Evolutionary conservation across 2,329 filamentous ascomycete genomes (phyloP), one percentile per base, ranked within the genome.

Genomic region (Rutstroemia sydowiana): DNA sequence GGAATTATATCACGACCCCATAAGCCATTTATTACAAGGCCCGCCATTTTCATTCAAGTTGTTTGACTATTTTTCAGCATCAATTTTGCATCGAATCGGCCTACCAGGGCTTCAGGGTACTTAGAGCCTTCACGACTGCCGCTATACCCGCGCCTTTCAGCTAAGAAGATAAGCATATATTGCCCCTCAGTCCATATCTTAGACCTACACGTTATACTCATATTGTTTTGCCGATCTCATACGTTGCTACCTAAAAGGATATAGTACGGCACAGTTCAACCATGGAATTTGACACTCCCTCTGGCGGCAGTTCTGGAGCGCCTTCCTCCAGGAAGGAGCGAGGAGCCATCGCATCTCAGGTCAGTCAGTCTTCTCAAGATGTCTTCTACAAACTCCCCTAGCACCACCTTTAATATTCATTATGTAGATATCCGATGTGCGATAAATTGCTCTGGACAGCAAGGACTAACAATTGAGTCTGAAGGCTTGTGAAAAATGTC

Each of bases 401-500:
- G 36, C 48, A 4, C 8, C 28, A 31, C 21, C 28, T 32, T 30
- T 45, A 34, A 10, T 34, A 36, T 28, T 30, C 51, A 34, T 34
- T 48, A 31, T 48, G 36, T 10, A 18, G 9, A 31, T 18, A 34
- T 13, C 21, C 26, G 11, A 48, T 31, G 30, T 21, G 20, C 18
- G 14, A 30, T 28, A 20, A 23, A 47, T 44, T 37, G 18, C 39
- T n/a, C 51, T 47, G 31, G 18, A 37, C 48, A 43, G 44, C 18
- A 43, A 28, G 30, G 43, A 47, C 52, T 55, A 36, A 55, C 45
- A 20, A 51, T 45, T 37, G 9, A n/a, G 48, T 20, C 53, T 49
- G 14, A 61, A 75, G 70, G 78, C 79, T 18, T 82, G 79, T 67
- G 77, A 82, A 59, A 79, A 73, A 28, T 82, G 79, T 64, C 74